Evolutionary conservation across 768 basidiomycete genomes (phyloP), one percentile per base, ranked within the genome.

Genomic region (Lactarius evosmus): DNA sequence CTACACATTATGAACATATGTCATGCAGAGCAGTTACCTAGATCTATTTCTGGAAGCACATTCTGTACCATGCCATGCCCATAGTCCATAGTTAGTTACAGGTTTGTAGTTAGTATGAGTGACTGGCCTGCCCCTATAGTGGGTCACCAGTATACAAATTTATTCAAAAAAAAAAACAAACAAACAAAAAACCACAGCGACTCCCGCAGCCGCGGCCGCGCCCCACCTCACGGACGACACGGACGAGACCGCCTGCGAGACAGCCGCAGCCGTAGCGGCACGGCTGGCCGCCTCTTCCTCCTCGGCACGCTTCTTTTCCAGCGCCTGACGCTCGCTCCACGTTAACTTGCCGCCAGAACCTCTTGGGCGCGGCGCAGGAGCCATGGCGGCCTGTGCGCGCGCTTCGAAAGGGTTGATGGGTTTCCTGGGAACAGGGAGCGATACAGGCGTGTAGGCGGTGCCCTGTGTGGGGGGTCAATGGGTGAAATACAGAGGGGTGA

Each of bases 261-360:
- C 67, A 7, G 58, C 34, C 0, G 71, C 62, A 7, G 67, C 56
- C 30, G 64, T 55, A 33, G 69, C 36, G 32, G 78, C 76, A 50
- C 79, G 85, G 70, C 89, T 92, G 53, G 77, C 77, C 9, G 79
- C 78, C 65, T 86, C 87, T 61, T 93, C 95, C 68, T 91, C 93
- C 67, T 87, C 91, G 17, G 82, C 79, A 69, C 93, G 90, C 72
- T 88, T 88, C 79, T 95, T 95, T 1, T 93, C 89, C 22, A 88
- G 77, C 0, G 91, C 94, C 72, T 98, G 95, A 25, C 95, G 82
- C 73, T 98, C 91, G 62, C 84, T 89, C 96, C 96, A 98, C 0
- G 95, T 96, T 66, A 96, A 74, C 74, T 93, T 95, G 78, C 91
- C 91, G 1, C 78, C 62, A 0, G 80, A 83, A 25, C 77, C 56